A percentile compares a stretch with the other conserved stretches of the same genome.
These are phyloP conservation scores for Aspergillus indologenus DNA, from an alignment of 495 filamentous ascomycete genomes.

Conservation along the genomic window DNA sequence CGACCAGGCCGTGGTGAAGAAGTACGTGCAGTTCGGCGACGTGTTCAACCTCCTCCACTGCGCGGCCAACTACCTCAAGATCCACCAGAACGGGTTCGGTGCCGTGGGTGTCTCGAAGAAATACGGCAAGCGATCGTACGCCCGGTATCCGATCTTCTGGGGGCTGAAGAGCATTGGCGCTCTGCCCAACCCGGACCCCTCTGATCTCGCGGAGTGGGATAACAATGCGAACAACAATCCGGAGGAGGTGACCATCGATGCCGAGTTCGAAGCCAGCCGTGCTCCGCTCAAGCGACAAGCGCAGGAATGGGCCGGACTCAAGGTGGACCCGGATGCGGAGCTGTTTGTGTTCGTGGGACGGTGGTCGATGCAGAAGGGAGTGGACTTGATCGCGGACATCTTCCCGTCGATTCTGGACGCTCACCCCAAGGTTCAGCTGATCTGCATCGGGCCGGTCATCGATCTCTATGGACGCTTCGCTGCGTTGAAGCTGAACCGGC, in stretches of 20 bases:
- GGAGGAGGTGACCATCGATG: conserved; percentile 47
- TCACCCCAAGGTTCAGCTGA: conserved; percentile 61
- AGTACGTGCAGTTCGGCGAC: conserved; percentile 57
- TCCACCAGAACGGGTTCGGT: conserved; percentile 70
- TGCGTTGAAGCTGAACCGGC: conserved; percentile 62
- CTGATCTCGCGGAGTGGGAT: conserved; percentile 64
- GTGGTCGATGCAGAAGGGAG: conserved; percentile 74
- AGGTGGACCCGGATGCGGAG: conserved; percentile 62
- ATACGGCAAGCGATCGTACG: conserved; percentile 69
- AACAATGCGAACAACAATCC: conserved; percentile 41
- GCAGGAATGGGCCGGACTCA: conserved; percentile 70
- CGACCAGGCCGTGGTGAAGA: conserved; percentile 31
- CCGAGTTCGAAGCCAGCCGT: conserved; percentile 53
- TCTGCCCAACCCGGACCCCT: conserved; percentile 70
- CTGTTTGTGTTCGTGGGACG: conserved; percentile 73
- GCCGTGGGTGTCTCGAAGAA: conserved; percentile 72
- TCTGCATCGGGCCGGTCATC: conserved; percentile 68
- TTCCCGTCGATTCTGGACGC: conserved; percentile 66
- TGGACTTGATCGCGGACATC: conserved; percentile 75
- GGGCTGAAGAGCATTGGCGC: conserved; percentile 64
- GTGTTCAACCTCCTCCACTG: conserved; percentile 72
- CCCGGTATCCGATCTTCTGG: conserved; percentile 77
- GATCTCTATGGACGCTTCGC: conserved; percentile 76
- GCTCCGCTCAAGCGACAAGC: conserved; percentile 59
- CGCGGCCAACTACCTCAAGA: conserved; percentile 63